Base-by-base conservation (phyloP, 2,329 filamentous ascomycete species). In the Phyllosticta citriasiana region DNA sequence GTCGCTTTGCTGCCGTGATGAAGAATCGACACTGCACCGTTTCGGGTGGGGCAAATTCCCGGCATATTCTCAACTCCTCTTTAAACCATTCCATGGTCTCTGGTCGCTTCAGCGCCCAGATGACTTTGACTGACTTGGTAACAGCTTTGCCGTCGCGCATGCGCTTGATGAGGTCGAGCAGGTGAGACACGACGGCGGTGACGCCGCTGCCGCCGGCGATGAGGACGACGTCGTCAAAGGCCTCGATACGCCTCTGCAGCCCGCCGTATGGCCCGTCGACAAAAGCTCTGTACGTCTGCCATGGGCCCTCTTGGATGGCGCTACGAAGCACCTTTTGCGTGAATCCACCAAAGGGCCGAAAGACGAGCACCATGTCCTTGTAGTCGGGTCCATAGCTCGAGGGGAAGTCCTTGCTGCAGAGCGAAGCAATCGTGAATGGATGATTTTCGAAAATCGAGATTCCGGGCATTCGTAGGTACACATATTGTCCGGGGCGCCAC, bases 31-130 rank as follows among this genome's bases (percentile, higher is more conserved):
- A 97, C 25, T 89, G 89, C 8, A 97, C 89, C 30, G 89, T 88
- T 70, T 94, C 90, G 0, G 89, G 88, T 1, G 93, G 93, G 9
- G 93, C 92, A 57, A 86, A 88, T 73, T 97, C 90, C 67, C 91
- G 84, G 75, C 93, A 96, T 68, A 97, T 96, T 55, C 91, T 84
- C 62, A 97, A 80, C 73, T 97, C 93, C 75, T 97, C 92, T 66
- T 90, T 89, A 80, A 97, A 97, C 93, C 93, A 97, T 71, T 97
- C 91, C 86, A 97, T 91, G 0, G 91, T 90, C 73, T 97, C 93
- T 14, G 94, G 85, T 61, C 89, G 85, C 75, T 94, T 96, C 66
- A 97, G 79, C 4, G 92, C 86, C 93, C 93, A 97, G n/a, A 97
- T 84, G 1, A 97, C 89, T 16, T 94, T 88, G 4, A 97, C 88